Evolutionary conservation across 176 grass and related monocot genomes (phyloP).

Genomic region (Musa troglodytarum): DNA sequence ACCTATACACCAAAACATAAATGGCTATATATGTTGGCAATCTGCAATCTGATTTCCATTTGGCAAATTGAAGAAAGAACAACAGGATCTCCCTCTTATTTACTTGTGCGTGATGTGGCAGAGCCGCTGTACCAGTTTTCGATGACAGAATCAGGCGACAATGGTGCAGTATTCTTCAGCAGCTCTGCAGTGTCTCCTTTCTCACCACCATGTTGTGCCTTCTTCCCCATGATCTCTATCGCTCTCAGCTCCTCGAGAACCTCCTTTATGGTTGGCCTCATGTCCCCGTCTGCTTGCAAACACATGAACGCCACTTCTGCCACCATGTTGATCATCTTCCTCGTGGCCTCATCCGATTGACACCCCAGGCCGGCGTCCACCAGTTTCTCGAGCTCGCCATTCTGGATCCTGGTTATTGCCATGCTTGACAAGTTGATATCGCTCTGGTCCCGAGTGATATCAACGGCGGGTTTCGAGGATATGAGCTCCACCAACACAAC

Average conservation of each 20-base stretch:
- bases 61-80: neutral
- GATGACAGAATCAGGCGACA: conserved; percentile 1
- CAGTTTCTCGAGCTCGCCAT: conserved; percentile 1
- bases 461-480: conserved; percentile 19
- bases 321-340: conserved; percentile 13
- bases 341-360: neutral
- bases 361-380: neutral
- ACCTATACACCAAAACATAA: no score
- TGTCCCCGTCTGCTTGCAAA: neutral
- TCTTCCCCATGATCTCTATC: neutral
- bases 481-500: conserved; percentile 51
- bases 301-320: conserved; percentile 11
- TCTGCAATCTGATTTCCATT: neutral
- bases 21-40: no score
- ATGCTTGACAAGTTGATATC: conserved; percentile 7
- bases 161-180: neutral
- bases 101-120: neutral
- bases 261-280: conserved; percentile 8
- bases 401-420: neutral
- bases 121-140: neutral
- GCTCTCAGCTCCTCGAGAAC: conserved; percentile 2
- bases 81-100: neutral
- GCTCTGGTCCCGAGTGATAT: neutral
- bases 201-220: neutral
- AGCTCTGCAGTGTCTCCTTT: neutral